Conservation (phyloP, 768 basidiomycete species). For the Tulasnella sp. region DNA sequence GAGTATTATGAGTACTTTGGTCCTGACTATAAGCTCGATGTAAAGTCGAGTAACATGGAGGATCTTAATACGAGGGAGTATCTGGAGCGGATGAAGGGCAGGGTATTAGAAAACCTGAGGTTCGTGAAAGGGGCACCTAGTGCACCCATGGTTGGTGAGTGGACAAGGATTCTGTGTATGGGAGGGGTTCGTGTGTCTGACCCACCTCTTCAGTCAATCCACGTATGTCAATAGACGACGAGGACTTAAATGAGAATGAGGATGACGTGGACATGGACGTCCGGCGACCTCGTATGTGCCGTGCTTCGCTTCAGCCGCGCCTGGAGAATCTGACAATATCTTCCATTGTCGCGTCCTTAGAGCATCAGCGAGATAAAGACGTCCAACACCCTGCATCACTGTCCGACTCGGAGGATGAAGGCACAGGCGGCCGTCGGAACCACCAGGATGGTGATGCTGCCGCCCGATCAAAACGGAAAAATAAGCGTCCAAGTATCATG, state of each 20-base stretch:
- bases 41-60: constrained; percentile 87
- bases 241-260: constrained; percentile 72
- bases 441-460: constrained; percentile 14
- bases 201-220: too few species aligned
- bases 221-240: constrained; percentile 41
- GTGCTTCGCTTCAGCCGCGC: background rate
- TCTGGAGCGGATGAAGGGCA: constrained; percentile 82
- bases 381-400: constrained; percentile 80
- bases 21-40: constrained; percentile 92
- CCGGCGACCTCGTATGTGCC: constrained; percentile 47
- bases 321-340: background rate
- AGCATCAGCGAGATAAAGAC: constrained; percentile 65
- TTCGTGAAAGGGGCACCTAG: constrained; percentile 82
- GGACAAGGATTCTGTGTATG: too few species aligned
- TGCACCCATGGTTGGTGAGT: constrained; percentile 76
- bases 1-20: constrained; percentile 99
- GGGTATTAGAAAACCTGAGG: constrained; percentile 84
- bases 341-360: constrained; percentile 21
- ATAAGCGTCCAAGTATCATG: constrained; percentile 10
- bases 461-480: background rate
- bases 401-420: constrained; percentile 97
- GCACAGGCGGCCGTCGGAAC: constrained; percentile 71
- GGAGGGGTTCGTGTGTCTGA: too few species aligned
- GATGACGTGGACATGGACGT: constrained; percentile 68
- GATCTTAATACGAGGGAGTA: constrained; percentile 91